Conservation (phyloP, 371 early-diverging fungal species). For the Rhizopus sp. region DNA sequence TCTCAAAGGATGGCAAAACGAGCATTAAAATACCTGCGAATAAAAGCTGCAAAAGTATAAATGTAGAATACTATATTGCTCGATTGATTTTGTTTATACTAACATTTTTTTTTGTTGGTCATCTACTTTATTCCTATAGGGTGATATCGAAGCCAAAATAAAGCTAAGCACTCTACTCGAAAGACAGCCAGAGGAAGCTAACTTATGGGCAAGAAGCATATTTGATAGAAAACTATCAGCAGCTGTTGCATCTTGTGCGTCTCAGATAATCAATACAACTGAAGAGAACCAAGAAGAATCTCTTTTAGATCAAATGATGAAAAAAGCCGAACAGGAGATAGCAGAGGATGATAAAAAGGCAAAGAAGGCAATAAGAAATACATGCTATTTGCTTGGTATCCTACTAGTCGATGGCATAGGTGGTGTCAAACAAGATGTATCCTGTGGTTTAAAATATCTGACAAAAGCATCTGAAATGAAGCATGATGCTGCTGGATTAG, state of each 20-base stretch:
- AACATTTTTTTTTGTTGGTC: neutral
- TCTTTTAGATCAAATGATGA: conserved; percentile 24
- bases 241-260: conserved; percentile 32
- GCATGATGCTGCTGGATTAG: conserved; percentile 39
- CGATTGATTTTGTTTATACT: conserved; percentile 7
- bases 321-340: conserved; percentile 20
- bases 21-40: conserved; percentile 28
- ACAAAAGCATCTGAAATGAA: conserved; percentile 30
- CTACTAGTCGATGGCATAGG: conserved; percentile 43
- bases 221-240: conserved; percentile 46
- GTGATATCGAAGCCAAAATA: conserved; percentile 49
- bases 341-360: conserved; percentile 17
- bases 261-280: conserved; percentile 20
- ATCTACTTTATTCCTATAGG: conserved; percentile 22
- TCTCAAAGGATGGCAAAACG: conserved; percentile 15
- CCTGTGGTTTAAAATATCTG: conserved; percentile 31
- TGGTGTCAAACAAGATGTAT: conserved; percentile 21
- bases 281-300: conserved; percentile 5
- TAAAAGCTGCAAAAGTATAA: conserved; percentile 36
- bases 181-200: conserved; percentile 32
- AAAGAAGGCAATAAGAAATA: conserved; percentile 11
- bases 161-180: conserved; percentile 45
- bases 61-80: neutral
- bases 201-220: conserved; percentile 47
- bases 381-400: conserved; percentile 37